Evolutionary conservation across 2,329 filamentous ascomycete species (phyloP), one percentile per base, ranked within the genome.

Genomic region (Emergomyces pasteurianus): DNA sequence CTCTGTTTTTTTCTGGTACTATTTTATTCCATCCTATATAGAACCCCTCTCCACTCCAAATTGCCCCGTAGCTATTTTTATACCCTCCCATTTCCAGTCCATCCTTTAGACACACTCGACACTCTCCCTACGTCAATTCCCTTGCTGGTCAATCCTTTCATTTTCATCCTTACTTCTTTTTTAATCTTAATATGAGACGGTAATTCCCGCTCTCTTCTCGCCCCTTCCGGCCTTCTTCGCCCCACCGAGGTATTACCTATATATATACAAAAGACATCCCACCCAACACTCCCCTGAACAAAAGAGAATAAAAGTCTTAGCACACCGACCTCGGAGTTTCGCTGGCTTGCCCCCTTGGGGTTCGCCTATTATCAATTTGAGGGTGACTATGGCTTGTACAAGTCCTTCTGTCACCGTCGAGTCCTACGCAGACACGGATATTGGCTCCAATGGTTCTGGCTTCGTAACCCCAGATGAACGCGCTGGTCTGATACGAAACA

Each of bases 331-430:
- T 9, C 31, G 16, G 3, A 34, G 31, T 42, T 10, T 9, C 10
- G 16, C 52, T 36, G n/a, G 16, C 14, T 14, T 42, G 8, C 18
- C 28, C n/a, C 31, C 23, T 34, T 28, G 10, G 16, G 54, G 7
- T 21, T 62, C 62, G 23, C 55, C 34, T 28, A n/a, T 43, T 59
- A 36, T 56, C 57, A 49, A 58, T 49, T 38, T 3, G 40, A 40
- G 58, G 36, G 36, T 42, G 4, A 36, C n/a, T 40, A 77, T 77
- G 75, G 69, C 74, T 47, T 77, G 74, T 65, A 67, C 74, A 40
- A 63, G 72, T 46, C 70, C 73, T 49, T 73, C 75, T 31, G 69
- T 77, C 67, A 72, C 75, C 2, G 68, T 77, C 59, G 71, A 75
- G 63, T 70, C 73, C 2, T 72, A 70, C 61, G 63, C 68, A 12